Evolutionary conservation across 2,329 filamentous ascomycete species (phyloP).

Genomic region (Lachnellula arida): DNA sequence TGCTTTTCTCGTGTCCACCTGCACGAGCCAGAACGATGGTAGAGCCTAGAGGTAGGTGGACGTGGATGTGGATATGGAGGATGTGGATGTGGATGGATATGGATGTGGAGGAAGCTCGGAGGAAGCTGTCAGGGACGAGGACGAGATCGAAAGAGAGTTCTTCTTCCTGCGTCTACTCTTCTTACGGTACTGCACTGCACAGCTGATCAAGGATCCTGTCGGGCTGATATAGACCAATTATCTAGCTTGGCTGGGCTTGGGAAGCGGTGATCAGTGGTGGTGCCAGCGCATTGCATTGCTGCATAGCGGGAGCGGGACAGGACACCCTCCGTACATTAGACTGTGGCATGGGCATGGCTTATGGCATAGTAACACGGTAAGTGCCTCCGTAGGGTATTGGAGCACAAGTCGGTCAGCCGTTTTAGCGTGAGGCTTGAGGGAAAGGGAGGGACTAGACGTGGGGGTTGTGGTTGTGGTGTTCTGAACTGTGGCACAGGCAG

Average conservation of each 20-base stretch:
- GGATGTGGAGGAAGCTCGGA: neutral
- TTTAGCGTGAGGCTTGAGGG: constrained; percentile 10
- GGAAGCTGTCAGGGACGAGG: neutral
- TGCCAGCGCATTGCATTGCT: constrained; percentile 10
- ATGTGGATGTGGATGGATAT: no score
- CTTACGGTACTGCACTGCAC: neutral
- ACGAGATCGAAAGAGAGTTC: neutral
- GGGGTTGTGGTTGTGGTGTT: no score
- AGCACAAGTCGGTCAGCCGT: neutral
- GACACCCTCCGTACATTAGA: neutral
- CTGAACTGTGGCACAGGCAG: neutral
- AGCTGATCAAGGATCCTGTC: constrained; percentile 8
- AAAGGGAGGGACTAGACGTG: neutral
- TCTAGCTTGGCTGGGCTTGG: neutral
- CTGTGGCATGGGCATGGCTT: no score
- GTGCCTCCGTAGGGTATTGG: neutral
- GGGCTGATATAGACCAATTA: neutral
- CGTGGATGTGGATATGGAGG: no score
- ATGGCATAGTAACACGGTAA: no score
- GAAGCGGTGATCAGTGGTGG: neutral
- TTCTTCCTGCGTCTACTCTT: no score
- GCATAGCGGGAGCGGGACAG: neutral
- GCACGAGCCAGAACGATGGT: neutral
- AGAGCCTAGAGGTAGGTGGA: no score
- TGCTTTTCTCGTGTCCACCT: neutral